These are phyloP conservation scores for Moesziomyces globuligerus DNA, from an alignment of 1,284 basidiomycete genomes.

Conservation along the genomic window DNA sequence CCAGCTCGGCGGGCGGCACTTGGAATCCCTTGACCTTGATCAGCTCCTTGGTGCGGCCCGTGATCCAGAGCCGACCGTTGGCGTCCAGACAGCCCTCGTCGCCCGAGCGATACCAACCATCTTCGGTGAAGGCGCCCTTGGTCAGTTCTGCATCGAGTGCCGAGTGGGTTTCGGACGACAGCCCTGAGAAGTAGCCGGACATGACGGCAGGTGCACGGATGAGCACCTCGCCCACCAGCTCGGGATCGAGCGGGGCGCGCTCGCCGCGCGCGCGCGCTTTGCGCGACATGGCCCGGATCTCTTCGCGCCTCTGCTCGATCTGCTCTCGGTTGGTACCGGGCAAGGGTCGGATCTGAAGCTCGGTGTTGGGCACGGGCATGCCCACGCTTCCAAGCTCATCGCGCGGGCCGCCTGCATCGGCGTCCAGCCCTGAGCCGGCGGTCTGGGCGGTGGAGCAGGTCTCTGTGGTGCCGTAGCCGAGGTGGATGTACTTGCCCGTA, in stretches of 20 bases:
- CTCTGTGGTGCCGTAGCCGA: conserved; percentile 58
- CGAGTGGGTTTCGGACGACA: conserved; percentile 45
- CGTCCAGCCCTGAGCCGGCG: conserved; percentile 26
- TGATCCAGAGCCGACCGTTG: conserved; percentile 57
- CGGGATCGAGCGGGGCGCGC: conserved; percentile 35
- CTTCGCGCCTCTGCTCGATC: conserved; percentile 20
- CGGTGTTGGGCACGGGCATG: conserved; percentile 18
- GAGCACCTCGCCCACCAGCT: conserved; percentile 49
- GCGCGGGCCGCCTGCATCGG: conserved; percentile 11
- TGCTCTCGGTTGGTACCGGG: conserved; percentile 26
- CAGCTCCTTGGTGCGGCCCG: conserved; percentile 54
- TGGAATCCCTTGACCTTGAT: conserved; percentile 60
- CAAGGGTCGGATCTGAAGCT: conserved; percentile 40
- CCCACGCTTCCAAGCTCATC: conserved; percentile 55
- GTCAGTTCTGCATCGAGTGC: conserved; percentile 47
- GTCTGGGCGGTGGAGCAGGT: conserved; percentile 43
- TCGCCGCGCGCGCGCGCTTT: conserved; percentile 37
- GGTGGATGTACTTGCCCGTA: conserved; percentile 65
- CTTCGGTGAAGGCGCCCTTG: conserved; percentile 36
- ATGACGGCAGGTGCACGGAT: conserved; percentile 46
- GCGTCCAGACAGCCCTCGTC: conserved; percentile 55
- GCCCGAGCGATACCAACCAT: conserved; percentile 53
- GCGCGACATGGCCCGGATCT: conserved; percentile 24
- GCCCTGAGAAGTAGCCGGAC: conserved; percentile 54
- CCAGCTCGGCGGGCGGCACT: conserved; percentile 54